phyloP scores from a whole-genome alignment of 192 early-diverging fungal genomes.

The Coemansia sp. region DNA sequence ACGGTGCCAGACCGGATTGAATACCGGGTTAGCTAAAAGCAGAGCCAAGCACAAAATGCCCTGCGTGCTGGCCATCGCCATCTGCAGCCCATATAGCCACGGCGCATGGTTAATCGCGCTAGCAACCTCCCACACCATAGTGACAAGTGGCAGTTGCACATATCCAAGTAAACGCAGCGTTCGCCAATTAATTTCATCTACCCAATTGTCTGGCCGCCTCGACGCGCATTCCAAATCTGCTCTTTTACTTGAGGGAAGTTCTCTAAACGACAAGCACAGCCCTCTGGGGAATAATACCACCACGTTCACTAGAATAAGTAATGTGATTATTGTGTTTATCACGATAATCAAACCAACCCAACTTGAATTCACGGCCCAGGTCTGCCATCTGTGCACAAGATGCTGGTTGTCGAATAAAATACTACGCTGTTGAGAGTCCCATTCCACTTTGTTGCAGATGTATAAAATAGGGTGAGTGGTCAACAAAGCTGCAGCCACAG shows the following conservation, averaged over 20 bases:
- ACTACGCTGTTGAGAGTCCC: not conserved
- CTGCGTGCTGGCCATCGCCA: constrained; percentile 13
- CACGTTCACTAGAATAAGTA: not conserved
- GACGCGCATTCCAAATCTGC: too few species aligned
- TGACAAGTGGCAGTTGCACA: constrained; percentile 11
- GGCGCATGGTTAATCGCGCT: not conserved
- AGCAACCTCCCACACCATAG: constrained; percentile 18
- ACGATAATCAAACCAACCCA: constrained; percentile 2
- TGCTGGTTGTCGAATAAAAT: constrained; percentile 2
- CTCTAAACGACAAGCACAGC: too few species aligned
- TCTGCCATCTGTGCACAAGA: not conserved
- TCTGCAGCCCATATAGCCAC: constrained; percentile 24
- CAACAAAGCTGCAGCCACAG: not conserved
- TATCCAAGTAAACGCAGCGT: constrained; percentile 14
- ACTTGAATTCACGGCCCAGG: constrained; percentile 11
- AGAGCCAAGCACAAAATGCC: constrained; percentile 18
- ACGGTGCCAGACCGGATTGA: constrained; percentile 10
- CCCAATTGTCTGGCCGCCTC: too few species aligned
- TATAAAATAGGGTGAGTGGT: constrained; percentile 30
- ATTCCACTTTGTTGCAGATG: constrained; percentile 4
- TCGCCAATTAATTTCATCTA: not conserved
- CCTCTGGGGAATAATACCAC: too few species aligned
- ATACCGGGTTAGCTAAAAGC: constrained; percentile 18
- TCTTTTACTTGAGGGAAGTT: too few species aligned
- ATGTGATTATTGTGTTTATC: not conserved